phyloP scores from a whole-genome alignment of 2,329 filamentous ascomycete species.

The Penicillium italicum region DNA sequence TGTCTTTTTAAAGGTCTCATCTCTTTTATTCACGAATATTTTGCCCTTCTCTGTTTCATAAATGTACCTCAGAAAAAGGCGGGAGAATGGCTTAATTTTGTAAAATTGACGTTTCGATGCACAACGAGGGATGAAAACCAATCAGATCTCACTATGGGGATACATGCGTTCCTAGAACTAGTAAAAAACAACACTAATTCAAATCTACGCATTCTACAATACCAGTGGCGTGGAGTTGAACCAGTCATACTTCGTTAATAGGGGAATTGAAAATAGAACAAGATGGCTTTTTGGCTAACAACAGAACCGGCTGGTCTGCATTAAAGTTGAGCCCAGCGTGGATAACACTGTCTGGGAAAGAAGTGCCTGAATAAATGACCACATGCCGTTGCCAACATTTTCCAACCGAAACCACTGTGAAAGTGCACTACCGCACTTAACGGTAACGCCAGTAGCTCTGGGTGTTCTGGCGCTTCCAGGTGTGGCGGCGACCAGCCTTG shows the following conservation, averaged over 20 bases:
- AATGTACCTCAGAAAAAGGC: too few species aligned
- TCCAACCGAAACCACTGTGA: conserved; percentile 29
- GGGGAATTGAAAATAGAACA: conserved; percentile 33
- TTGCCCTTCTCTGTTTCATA: too few species aligned
- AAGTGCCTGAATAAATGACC: conserved; percentile 33
- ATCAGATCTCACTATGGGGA: not conserved
- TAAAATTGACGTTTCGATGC: too few species aligned
- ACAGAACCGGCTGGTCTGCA: conserved; percentile 37
- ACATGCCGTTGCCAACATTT: conserved; percentile 34
- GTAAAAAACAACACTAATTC: not conserved
- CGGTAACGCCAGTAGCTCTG: conserved; percentile 98
- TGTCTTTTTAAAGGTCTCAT: too few species aligned
- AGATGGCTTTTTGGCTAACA: conserved; percentile 39
- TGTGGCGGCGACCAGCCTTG: conserved; percentile 94
- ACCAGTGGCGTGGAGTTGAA: conserved; percentile 23
- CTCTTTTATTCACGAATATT: too few species aligned
- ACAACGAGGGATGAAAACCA: not conserved
- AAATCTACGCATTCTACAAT: conserved; percentile 11
- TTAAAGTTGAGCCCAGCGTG: conserved; percentile 35
- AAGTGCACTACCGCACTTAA: conserved; percentile 47
- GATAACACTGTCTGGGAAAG: conserved; percentile 29
- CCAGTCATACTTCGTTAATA: conserved; percentile 40
- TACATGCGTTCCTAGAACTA: not conserved
- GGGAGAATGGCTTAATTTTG: too few species aligned
- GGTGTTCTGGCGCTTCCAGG: conserved; percentile 99